Evolutionary conservation across 805 yeast genomes (phyloP), one percentile per base, ranked within the genome.

Genomic region (Komagataella ulmi): DNA sequence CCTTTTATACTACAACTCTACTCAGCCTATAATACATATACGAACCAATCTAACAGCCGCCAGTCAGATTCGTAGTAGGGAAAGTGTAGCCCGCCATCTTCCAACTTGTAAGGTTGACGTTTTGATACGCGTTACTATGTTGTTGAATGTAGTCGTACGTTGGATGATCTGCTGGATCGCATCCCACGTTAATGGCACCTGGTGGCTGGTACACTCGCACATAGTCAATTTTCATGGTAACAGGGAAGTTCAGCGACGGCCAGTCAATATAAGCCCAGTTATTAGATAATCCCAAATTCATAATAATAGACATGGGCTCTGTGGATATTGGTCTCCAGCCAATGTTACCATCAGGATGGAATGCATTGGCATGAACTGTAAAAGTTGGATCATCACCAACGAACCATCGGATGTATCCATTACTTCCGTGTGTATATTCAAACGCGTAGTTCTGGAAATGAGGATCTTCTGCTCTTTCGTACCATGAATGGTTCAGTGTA

Each of bases 181-280:
- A 91, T 0, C 93, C 83, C 19, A 84, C 52, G 49, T 79, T 76
- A 30, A 73, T 65, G 8, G 73, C 67, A 58, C 79, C 81, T 44
- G 71, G 61, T 2, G 96, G 96, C 70, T 91, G 99, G 66, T 93
- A 91, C n/a, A 91, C 62, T 59, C 99, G 80, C 40, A 91, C 95
- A 60, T 85, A 87, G 65, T 91, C 97, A 47, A 91, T 69, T 53
- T 79, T 71, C 81, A 90, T 72, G 1, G 77, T 74, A 12, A 77
- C 77, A 2, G 99, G 99, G 77, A 91, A 91, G 48, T 68, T 68
- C 54, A 89, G 71, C 3, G 81, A 71, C 47, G 81, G 79, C 97
- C 97, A 91, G 68, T 89, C 91, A 55, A 91, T 91, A 65, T 86
- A 88, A 6, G 93, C 87, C 98, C 98, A 91, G 54, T 81, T 85